Percentiles rank a stretch among this genome's conserved stretches.
Conservation (phyloP, 164 flowering plant species). For the Berberis vulgaris region DNA sequence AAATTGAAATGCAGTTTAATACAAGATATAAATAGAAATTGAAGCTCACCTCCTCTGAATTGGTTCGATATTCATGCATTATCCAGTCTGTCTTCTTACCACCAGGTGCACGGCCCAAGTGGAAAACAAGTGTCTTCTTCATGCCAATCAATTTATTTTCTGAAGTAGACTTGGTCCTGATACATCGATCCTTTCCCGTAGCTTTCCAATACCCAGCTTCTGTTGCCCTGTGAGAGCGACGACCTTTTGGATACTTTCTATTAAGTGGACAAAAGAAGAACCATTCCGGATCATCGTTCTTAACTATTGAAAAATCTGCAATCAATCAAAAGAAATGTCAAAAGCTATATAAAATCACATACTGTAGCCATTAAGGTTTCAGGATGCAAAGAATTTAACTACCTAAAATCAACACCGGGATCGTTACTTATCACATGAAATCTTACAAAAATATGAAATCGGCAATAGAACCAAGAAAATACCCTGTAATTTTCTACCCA, state of each 20-base stretch:
- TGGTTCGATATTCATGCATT: conserved; percentile 8
- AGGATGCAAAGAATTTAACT: not conserved
- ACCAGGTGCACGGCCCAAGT: conserved; percentile 5
- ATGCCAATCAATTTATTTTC: conserved; percentile 1
- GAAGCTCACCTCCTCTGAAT: conserved; percentile 2
- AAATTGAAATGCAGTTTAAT: not conserved
- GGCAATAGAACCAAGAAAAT: not conserved
- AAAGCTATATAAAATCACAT: not conserved
- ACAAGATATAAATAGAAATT: not conserved
- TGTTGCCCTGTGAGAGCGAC: conserved; percentile 12
- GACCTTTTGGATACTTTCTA: conserved; percentile 13
- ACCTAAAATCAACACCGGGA: not conserved
- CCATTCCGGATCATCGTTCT: conserved; percentile 13
- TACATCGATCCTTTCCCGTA: conserved; percentile 11
- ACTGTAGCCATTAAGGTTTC: not conserved
- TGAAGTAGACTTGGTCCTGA: conserved; percentile 3
- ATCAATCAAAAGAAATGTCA: not conserved
- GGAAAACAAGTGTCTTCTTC: conserved; percentile 7
- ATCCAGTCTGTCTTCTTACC: conserved; percentile 8
- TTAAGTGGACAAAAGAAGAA: conserved; percentile 15
- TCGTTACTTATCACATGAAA: not conserved
- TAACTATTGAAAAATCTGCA: conserved; percentile 3
- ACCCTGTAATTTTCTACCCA: not conserved
- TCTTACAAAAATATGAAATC: not conserved
- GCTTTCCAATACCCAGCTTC: conserved; percentile 18